Percentiles rank a stretch among this genome's conserved stretches.
Conservation (phyloP, 441 rosid species). For the Isatis lusitanica region DNA sequence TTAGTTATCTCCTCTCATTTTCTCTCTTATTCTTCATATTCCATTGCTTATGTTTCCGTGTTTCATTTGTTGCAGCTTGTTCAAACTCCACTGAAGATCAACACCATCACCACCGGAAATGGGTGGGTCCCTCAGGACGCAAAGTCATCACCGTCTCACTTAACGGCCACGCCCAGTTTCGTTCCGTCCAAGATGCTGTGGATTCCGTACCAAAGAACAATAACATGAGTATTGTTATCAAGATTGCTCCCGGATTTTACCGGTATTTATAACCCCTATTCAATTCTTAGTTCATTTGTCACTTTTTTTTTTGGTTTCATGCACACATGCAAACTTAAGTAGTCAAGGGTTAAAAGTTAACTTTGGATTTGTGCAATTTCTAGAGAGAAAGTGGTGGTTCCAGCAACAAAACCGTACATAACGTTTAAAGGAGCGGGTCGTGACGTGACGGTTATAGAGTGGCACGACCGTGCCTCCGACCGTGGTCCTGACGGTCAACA, state of each 20-base stretch:
- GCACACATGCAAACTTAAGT: slow-evolving; percentile 3
- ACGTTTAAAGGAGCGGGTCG: slow-evolving; percentile 86
- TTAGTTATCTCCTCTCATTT: slow-evolving; percentile 23
- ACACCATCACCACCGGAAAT: slow-evolving; percentile 46
- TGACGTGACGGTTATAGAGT: slow-evolving; percentile 74
- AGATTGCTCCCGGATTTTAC: slow-evolving; percentile 72
- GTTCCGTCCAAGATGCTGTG: slow-evolving; percentile 79
- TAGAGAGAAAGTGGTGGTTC: slow-evolving; percentile 90
- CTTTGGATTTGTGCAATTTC: not conserved
- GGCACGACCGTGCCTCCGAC: slow-evolving; percentile 94
- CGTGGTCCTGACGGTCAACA: slow-evolving; percentile 82
- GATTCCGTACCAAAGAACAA: slow-evolving; percentile 70
- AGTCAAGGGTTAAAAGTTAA: not conserved
- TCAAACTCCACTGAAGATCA: slow-evolving; percentile 35
- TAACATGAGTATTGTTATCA: slow-evolving; percentile 54
- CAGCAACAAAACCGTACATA: slow-evolving; percentile 72
- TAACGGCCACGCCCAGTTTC: slow-evolving; percentile 61
- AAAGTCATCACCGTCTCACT: slow-evolving; percentile 63
- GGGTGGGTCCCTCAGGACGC: slow-evolving; percentile 83
- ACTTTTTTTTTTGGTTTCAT: not conserved
- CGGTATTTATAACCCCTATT: slow-evolving; percentile 37
- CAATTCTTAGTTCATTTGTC: not conserved
- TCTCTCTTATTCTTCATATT: slow-evolving; percentile 13
- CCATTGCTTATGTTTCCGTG: slow-evolving; percentile 37
- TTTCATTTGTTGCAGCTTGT: slow-evolving; percentile 43